Evolutionary conservation across 2,329 filamentous ascomycete genomes (phyloP).

Genomic region (Pseudogymnoascus sp.): DNA sequence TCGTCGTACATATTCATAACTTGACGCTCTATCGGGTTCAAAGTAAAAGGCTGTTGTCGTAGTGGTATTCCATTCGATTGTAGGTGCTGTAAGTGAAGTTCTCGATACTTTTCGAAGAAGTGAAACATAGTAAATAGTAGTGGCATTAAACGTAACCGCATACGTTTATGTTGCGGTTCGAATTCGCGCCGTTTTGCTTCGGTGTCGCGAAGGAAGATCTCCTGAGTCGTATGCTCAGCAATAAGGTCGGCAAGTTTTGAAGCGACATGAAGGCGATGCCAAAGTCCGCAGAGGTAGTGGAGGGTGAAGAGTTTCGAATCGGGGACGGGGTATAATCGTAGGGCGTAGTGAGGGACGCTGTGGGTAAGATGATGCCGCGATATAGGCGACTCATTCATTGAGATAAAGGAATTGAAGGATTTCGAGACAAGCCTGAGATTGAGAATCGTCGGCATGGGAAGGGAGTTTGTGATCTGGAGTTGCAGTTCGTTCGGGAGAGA

Average conservation of each 20-base stretch:
- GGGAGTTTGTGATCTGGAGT: slow-evolving; percentile 50
- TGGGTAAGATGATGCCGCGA: slow-evolving; percentile 52
- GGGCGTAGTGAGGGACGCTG: slow-evolving; percentile 52
- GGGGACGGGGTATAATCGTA: slow-evolving; percentile 49
- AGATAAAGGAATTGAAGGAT: slow-evolving; percentile 51
- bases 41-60: slow-evolving; percentile 41
- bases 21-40: slow-evolving; percentile 53
- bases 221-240: slow-evolving; percentile 56
- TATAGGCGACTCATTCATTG: slow-evolving; percentile 52
- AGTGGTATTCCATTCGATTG: slow-evolving; percentile 43
- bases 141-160: slow-evolving; percentile 56
- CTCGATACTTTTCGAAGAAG: slow-evolving; percentile 58
- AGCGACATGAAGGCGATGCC: slow-evolving; percentile 57
- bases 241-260: slow-evolving; percentile 54
- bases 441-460: slow-evolving; percentile 53
- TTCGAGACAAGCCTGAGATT: slow-evolving; percentile 50
- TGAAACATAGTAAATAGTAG: slow-evolving; percentile 58
- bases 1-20: slow-evolving; percentile 60
- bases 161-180: slow-evolving; percentile 51
- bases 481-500: slow-evolving; percentile 53
- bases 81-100: slow-evolving; percentile 49
- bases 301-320: slow-evolving; percentile 43
- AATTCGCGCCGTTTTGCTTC: slow-evolving; percentile 48
- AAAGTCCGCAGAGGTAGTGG: slow-evolving; percentile 54
- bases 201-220: slow-evolving; percentile 53